These are phyloP conservation scores for Taphrina pruni DNA, from an alignment of 1,139 yeast species.

Conservation along the genomic window DNA sequence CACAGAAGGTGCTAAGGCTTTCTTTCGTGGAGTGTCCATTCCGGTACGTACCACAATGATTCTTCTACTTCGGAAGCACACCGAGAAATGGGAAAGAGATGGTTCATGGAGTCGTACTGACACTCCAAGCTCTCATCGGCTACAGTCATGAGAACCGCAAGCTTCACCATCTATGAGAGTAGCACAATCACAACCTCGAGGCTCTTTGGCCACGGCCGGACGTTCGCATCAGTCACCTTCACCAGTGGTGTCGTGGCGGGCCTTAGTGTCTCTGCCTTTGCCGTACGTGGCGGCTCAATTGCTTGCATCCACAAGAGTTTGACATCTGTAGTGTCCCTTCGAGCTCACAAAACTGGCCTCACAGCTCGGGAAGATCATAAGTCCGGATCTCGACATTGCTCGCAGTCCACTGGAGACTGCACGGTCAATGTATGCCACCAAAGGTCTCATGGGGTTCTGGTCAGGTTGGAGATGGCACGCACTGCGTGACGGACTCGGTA, in stretches of 20 bases:
- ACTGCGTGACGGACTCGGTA: slow-evolving; percentile 68
- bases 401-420: slow-evolving; percentile 26
- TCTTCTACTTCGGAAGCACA: not conserved
- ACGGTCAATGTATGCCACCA: slow-evolving; percentile 56
- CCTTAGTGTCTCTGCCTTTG: slow-evolving; percentile 48
- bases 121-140: slow-evolving; percentile 60
- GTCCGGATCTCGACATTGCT: slow-evolving; percentile 47
- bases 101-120: not conserved
- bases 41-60: slow-evolving; percentile 53
- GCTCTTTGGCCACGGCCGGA: slow-evolving; percentile 11
- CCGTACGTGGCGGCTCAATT: slow-evolving; percentile 58
- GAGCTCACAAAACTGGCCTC: slow-evolving; percentile 83
- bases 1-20: slow-evolving; percentile 71
- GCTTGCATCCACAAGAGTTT: slow-evolving; percentile 52
- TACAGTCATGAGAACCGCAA: slow-evolving; percentile 68
- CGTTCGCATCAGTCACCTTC: slow-evolving; percentile 36
- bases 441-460: slow-evolving; percentile 70
- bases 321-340: slow-evolving; percentile 71
- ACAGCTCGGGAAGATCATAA: slow-evolving; percentile 63
- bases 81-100: not conserved
- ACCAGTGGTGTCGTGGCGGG: slow-evolving; percentile 39
- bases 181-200: slow-evolving; percentile 57
- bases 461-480: slow-evolving; percentile 75
- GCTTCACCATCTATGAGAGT: slow-evolving; percentile 68
- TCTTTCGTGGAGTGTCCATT: slow-evolving; percentile 77